Evolutionary conservation across 2,329 filamentous ascomycete genomes (phyloP), one percentile per base, ranked within the genome.

Genomic region (Aspergillus floridensis): DNA sequence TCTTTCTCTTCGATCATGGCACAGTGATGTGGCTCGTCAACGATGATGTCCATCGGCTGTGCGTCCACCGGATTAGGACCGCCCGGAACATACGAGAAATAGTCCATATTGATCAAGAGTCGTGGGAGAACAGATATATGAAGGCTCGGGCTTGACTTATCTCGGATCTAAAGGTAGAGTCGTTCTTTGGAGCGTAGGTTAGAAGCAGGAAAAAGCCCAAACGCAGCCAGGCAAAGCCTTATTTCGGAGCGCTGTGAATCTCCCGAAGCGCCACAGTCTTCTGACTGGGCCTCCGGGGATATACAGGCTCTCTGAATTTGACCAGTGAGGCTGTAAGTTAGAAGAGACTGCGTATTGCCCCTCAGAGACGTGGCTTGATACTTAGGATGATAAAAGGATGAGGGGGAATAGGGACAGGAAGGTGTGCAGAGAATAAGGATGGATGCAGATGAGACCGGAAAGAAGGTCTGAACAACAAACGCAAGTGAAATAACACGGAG

Each of bases 1-100:
- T 53, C 54, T 26, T 61, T 63, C 16, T 65, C 52, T 2, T 67
- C 65, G 4, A 26, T 32, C 41, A 61, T n/a, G 4, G 51, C 56
- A 41, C 56, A 54, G 21, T 44, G 21, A 10, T 31, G 41, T 8
- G 57, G 44, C 10, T 29, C 32, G 38, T 63, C 58, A 53, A 59
- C 52, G 2, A 60, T 59, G 7, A 63, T 63, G 11, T 66, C 61
- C 24, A 65, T 41, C 3, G 55, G 50, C 10, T 49, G 29, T 7
- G 16, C 10, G 16, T 26, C 21, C 2, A 24, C 50, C 21, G 52
- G 44, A 12, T 55, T 55, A 19, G 29, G 21, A 14, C 12, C 31
- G 8, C 32, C 32, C 35, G 52, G 46, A 46, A n/a, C 24, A 2
- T 41, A 19, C 48, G 53, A 46, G 26, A 48, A 57, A n/a, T 49